phyloP scores from a whole-genome alignment of 2,329 filamentous ascomycete species.

The Colletotrichum chlorophyti region DNA sequence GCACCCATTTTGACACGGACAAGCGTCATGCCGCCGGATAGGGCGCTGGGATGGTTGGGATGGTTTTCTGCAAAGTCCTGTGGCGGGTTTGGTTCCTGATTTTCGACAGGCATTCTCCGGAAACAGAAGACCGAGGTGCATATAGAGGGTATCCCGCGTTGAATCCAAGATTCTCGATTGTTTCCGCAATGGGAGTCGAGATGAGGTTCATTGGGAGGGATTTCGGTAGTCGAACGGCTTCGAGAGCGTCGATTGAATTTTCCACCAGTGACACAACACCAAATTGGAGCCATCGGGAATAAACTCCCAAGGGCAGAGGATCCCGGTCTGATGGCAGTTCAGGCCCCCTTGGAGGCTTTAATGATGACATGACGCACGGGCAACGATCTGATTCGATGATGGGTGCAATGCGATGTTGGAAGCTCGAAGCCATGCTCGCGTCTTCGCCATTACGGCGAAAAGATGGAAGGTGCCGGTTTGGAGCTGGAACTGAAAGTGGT shows the following conservation, averaged over 20 bases:
- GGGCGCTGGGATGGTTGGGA: not conserved
- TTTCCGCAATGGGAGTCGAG: conserved; percentile 9
- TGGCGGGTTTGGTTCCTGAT: not conserved
- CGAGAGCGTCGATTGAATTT: not conserved
- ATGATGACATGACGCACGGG: conserved; percentile 7
- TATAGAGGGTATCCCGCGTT: too few relatives aligned
- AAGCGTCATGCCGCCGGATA: conserved; percentile 23
- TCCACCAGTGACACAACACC: conserved; percentile 12
- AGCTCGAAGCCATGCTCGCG: conserved; percentile 18
- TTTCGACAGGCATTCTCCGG: not conserved
- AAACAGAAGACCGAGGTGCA: conserved; percentile 23
- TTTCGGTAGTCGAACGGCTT: conserved; percentile 2
- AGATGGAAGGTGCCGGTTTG: conserved; percentile 10
- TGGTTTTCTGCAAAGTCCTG: too few relatives aligned
- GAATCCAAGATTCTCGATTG: too few relatives aligned
- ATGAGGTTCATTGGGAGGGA: not conserved
- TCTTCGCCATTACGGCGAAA: conserved; percentile 11
- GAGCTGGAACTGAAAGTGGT: not conserved
- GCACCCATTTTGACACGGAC: conserved; percentile 4
- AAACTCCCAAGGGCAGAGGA: not conserved
- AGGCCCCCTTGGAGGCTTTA: not conserved
- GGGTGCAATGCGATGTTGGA: not conserved
- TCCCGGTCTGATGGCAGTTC: not conserved
- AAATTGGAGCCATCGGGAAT: conserved; percentile 9
- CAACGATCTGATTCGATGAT: too few relatives aligned